phyloP scores from a whole-genome alignment of 2,329 filamentous ascomycete species.

The Penicillium sp. region DNA sequence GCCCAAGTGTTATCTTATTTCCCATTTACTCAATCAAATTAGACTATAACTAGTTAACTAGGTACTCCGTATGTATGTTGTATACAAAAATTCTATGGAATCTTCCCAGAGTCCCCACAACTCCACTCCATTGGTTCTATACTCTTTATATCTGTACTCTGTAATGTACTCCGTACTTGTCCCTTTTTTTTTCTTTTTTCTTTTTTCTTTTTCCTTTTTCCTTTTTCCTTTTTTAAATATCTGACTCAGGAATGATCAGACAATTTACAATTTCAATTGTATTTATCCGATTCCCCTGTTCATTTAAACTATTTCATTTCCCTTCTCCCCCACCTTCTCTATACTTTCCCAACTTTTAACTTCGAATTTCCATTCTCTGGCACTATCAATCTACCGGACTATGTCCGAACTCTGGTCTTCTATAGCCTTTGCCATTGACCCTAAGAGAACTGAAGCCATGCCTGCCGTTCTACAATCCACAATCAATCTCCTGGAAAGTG shows the following conservation, averaged over 20 bases:
- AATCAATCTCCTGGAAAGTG: conserved; percentile 43
- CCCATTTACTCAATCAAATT: neutral
- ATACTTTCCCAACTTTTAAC: neutral
- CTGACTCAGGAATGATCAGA: neutral
- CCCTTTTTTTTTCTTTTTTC: neutral
- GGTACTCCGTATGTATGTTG: too few species aligned
- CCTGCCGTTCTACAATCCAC: conserved; percentile 43
- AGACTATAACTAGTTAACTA: too few species aligned
- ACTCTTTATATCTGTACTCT: neutral
- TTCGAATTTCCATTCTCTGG: neutral
- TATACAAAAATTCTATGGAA: too few species aligned
- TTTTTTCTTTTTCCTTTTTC: neutral
- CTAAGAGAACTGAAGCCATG: conserved; percentile 39
- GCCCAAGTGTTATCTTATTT: conserved; percentile 2
- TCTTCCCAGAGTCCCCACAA: conserved; percentile 8
- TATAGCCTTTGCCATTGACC: conserved; percentile 39
- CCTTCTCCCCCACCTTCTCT: neutral
- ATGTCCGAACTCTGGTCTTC: conserved; percentile 43
- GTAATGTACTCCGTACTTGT: too few species aligned
- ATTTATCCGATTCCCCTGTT: neutral
- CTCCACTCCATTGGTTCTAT: neutral
- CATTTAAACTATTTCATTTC: conserved; percentile 9
- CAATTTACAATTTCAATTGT: neutral
- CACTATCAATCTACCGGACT: conserved; percentile 21
- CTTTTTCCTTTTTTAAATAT: neutral